phyloP scores from a whole-genome alignment of 306 rosid species.

The Rosa lucieae region DNA sequence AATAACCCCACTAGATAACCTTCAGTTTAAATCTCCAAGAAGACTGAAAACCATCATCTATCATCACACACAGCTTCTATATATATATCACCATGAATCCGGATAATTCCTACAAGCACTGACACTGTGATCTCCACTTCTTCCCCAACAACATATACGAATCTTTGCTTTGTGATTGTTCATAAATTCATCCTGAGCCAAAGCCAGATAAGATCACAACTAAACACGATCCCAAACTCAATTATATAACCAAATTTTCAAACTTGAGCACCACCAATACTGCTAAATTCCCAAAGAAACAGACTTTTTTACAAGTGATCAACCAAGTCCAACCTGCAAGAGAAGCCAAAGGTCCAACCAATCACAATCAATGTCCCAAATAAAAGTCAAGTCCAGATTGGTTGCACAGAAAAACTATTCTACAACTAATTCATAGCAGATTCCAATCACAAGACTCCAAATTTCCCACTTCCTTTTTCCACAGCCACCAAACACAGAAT shows the following conservation, averaged over 20 bases:
- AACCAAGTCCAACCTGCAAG: constrained; percentile 50
- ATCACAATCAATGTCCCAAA: constrained; percentile 9
- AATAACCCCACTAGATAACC: constrained; percentile 36
- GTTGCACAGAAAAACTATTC: background rate
- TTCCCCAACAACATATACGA: constrained; percentile 31
- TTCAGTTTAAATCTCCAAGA: constrained; percentile 48
- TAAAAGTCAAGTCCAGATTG: constrained; percentile 7
- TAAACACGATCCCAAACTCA: constrained; percentile 22
- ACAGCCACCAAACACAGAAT: constrained; percentile 23
- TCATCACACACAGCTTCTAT: constrained; percentile 40
- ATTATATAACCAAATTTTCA: constrained; percentile 2
- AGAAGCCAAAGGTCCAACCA: constrained; percentile 40
- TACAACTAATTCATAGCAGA: constrained; percentile 15
- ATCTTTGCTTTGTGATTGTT: constrained; percentile 19
- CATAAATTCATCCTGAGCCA: constrained; percentile 19
- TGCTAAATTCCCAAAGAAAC: constrained; percentile 27
- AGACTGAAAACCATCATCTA: constrained; percentile 44
- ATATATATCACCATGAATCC: constrained; percentile 38
- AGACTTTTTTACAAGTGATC: constrained; percentile 16
- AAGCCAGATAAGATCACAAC: constrained; percentile 23
- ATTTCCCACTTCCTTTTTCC: constrained; percentile 19
- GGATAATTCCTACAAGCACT: constrained; percentile 41
- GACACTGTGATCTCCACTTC: constrained; percentile 42
- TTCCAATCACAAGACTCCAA: constrained; percentile 27
- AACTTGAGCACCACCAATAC: constrained; percentile 18